phyloP scores from a whole-genome alignment of 2,329 filamentous ascomycete genomes.

The Colletotrichum viniferum region DNA sequence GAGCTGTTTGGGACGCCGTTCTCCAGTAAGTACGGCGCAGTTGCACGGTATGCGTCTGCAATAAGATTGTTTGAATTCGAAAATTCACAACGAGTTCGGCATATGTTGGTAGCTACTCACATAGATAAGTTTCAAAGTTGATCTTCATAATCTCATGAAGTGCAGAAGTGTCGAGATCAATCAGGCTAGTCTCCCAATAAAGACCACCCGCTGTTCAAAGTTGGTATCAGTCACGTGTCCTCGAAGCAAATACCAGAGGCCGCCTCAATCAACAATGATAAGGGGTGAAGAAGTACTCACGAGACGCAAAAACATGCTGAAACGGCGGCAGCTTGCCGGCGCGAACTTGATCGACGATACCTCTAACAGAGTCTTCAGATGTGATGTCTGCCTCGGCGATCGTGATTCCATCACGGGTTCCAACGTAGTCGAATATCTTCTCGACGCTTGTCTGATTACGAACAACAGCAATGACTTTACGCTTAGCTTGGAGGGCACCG shows the following conservation, averaged over 20 bases:
- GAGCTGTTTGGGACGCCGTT: slow-evolving; percentile 26
- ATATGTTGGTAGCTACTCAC: slow-evolving; percentile 21
- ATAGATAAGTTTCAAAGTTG: slow-evolving; percentile 34
- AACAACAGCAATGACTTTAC: slow-evolving; percentile 39
- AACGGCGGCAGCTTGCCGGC: slow-evolving; percentile 38
- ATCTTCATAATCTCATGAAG: slow-evolving; percentile 27
- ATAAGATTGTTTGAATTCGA: no score
- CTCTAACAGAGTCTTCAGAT: slow-evolving; percentile 31
- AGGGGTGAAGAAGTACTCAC: slow-evolving; percentile 22
- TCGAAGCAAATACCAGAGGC: not conserved
- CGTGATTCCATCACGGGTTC: slow-evolving; percentile 32
- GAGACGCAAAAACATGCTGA: slow-evolving; percentile 39
- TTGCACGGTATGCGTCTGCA: slow-evolving; percentile 33
- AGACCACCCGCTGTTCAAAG: slow-evolving; percentile 27
- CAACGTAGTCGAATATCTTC: slow-evolving; percentile 35
- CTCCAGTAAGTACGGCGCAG: slow-evolving; percentile 35
- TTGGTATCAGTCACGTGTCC: not conserved
- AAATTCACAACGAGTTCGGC: rapidly evolving
- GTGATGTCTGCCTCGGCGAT: slow-evolving; percentile 35
- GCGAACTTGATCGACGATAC: slow-evolving; percentile 38
- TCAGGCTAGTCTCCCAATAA: slow-evolving; percentile 25
- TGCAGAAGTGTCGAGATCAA: slow-evolving; percentile 24
- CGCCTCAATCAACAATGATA: not conserved
- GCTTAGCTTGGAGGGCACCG: slow-evolving; percentile 30
- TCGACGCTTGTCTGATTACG: slow-evolving; percentile 36